Conservation (phyloP, 805 yeast genomes). For the Nakazawaea pomicola region DNA sequence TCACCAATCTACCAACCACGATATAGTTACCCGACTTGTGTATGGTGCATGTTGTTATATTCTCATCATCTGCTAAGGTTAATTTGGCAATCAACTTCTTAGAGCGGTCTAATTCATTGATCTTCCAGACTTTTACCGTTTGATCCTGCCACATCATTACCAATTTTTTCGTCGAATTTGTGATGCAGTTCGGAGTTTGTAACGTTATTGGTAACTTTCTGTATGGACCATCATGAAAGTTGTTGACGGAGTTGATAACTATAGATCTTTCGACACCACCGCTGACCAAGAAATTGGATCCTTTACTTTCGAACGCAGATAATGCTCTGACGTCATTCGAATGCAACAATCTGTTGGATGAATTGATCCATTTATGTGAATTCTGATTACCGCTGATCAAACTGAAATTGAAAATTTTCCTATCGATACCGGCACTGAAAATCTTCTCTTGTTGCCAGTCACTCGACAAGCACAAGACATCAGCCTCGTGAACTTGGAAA, state of each 20-base stretch:
- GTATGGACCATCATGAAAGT: slow-evolving; percentile 69
- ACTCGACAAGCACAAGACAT: slow-evolving; percentile 67
- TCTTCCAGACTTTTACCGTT: slow-evolving; percentile 73
- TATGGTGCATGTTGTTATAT: slow-evolving; percentile 62
- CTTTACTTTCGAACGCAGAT: slow-evolving; percentile 63
- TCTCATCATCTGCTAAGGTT: slow-evolving; percentile 69
- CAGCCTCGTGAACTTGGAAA: slow-evolving; percentile 85
- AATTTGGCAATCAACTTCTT: slow-evolving; percentile 63
- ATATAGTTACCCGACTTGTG: slow-evolving; percentile 62
- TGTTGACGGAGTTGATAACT: slow-evolving; percentile 57
- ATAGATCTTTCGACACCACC: slow-evolving; percentile 80
- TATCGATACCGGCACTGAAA: slow-evolving; percentile 90
- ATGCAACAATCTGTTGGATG: slow-evolving; percentile 74
- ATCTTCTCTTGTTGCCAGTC: slow-evolving; percentile 58
- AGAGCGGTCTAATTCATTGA: slow-evolving; percentile 32
- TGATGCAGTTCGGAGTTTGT: slow-evolving; percentile 44
- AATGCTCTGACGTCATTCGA: slow-evolving; percentile 82
- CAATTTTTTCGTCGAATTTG: slow-evolving; percentile 43
- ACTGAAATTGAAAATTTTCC: slow-evolving; percentile 76
- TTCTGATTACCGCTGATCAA: slow-evolving; percentile 31
- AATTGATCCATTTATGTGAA: slow-evolving; percentile 64
- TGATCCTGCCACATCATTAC: slow-evolving; percentile 81
- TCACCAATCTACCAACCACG: slow-evolving; percentile 65
- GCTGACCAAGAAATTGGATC: slow-evolving; percentile 63
- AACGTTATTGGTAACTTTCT: slow-evolving; percentile 65